Evolutionary conservation across 2,329 filamentous ascomycete genomes (phyloP).

Genomic region (Phaeosphaeria sp.): DNA sequence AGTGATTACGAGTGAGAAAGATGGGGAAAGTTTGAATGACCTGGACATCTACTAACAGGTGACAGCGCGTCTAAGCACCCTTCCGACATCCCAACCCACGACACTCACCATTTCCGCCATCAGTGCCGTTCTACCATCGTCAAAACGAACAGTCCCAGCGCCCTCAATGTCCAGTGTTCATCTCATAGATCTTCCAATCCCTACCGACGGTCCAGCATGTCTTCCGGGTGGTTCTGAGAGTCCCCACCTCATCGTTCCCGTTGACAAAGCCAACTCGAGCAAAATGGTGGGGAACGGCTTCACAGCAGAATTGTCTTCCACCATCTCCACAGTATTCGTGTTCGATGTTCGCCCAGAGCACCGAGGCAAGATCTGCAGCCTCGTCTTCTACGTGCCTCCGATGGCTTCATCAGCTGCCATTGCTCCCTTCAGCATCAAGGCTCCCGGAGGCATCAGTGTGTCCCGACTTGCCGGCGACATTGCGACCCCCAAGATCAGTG

Average conservation of each 20-base stretch:
- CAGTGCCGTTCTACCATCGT: constrained; percentile 2
- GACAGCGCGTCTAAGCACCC: constrained; percentile 16
- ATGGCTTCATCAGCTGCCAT: constrained; percentile 42
- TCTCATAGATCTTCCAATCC: constrained; percentile 6
- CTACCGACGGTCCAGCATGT: constrained; percentile 27
- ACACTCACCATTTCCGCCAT: constrained; percentile 1
- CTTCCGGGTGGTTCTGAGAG: constrained; percentile 45
- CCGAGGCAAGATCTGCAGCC: constrained; percentile 53
- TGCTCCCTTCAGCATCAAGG: constrained; percentile 36
- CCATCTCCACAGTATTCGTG: constrained; percentile 51
- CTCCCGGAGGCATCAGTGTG: constrained; percentile 45
- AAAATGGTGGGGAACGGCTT: constrained; percentile 50
- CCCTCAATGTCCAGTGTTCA: constrained; percentile 4
- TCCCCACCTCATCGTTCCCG: constrained; percentile 47
- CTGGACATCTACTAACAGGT: constrained; percentile 5
- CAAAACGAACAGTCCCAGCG: constrained; percentile 1
- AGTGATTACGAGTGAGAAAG: constrained; percentile 18
- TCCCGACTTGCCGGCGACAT: constrained; percentile 25
- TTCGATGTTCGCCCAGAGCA: constrained; percentile 54
- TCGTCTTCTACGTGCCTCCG: constrained; percentile 56
- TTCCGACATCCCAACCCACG: constrained; percentile 18
- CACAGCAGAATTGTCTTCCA: constrained; percentile 49
- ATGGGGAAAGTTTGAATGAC: background rate
- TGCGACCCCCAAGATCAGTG: constrained; percentile 11
- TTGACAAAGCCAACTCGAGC: constrained; percentile 46